A percentile compares a stretch with the other conserved stretches of the same genome.
phyloP scores from a whole-genome alignment of 1,139 yeast genomes.

The Pneumocystis jirovecii region DNA sequence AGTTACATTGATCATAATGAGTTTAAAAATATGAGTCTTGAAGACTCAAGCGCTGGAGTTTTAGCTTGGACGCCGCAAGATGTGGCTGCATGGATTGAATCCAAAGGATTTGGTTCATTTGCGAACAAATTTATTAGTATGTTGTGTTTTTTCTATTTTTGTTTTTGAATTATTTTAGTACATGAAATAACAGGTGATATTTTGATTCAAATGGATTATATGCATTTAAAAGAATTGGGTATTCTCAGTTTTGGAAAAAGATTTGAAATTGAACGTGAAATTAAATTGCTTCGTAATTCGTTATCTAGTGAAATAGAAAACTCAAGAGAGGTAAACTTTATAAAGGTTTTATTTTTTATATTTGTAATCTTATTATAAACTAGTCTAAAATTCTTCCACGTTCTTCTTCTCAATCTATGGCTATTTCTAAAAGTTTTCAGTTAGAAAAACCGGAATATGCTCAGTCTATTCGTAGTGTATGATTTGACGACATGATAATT shows the following conservation, averaged over 20 bases:
- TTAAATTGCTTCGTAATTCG: slow-evolving; percentile 40
- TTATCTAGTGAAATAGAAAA: background rate
- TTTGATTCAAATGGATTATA: slow-evolving; percentile 66
- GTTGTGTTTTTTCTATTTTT: background rate
- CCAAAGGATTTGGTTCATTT: slow-evolving; percentile 56
- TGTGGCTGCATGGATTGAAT: slow-evolving; percentile 61
- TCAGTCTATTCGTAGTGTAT: background rate
- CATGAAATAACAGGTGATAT: slow-evolving; percentile 85
- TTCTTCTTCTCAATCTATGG: background rate
- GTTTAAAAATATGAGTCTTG: background rate
- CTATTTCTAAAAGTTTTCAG: background rate
- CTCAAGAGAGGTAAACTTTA: background rate
- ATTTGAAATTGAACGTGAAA: slow-evolving; percentile 79
- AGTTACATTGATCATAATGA: background rate
- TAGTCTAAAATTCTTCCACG: background rate
- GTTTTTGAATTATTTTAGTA: slow-evolving; percentile 31
- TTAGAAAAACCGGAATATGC: background rate
- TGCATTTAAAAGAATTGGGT: slow-evolving; percentile 79
- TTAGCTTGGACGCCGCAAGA: slow-evolving; percentile 70
- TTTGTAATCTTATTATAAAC: background rate
- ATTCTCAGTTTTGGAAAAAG: slow-evolving; percentile 89
- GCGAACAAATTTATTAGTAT: slow-evolving; percentile 36
- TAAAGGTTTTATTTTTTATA: background rate
- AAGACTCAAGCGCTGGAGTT: slow-evolving; percentile 19
- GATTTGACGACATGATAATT: background rate